These are phyloP conservation scores for Neurospora tetraspora DNA, from an alignment of 495 filamentous ascomycete species.

Conservation along the genomic window DNA sequence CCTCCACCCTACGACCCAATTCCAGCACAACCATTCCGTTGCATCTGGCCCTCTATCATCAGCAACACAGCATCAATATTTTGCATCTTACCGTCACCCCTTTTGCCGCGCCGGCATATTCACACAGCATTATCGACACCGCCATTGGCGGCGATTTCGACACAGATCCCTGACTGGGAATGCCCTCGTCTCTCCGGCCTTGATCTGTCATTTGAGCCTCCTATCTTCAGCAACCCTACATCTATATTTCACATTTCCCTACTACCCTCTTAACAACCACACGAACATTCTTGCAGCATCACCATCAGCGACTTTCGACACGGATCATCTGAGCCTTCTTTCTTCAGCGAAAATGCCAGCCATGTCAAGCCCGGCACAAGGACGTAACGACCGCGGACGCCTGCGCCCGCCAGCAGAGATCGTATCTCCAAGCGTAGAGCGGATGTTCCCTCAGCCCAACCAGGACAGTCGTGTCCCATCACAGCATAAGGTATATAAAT, in stretches of 20 bases:
- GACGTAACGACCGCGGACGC: not conserved
- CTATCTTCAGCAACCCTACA: not conserved
- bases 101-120: not conserved
- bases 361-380: not conserved
- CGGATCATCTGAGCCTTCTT: not conserved
- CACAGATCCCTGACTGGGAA: not conserved
- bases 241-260: not conserved
- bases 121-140: not conserved
- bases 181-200: not conserved
- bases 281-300: not conserved
- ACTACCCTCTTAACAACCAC: not conserved
- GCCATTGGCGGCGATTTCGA: not conserved
- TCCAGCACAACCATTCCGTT: not conserved
- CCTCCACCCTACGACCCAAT: not conserved
- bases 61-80: not conserved
- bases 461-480: not conserved
- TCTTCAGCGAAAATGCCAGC: not conserved
- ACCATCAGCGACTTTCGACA: not conserved
- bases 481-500: not conserved
- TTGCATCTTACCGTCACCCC: not conserved
- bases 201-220: not conserved
- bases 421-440: not conserved
- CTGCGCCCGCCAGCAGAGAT: not conserved
- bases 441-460: not conserved
- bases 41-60: not conserved